Base-by-base conservation (phyloP, 2,329 filamentous ascomycete species). In the Diplodia mutila region DNA sequence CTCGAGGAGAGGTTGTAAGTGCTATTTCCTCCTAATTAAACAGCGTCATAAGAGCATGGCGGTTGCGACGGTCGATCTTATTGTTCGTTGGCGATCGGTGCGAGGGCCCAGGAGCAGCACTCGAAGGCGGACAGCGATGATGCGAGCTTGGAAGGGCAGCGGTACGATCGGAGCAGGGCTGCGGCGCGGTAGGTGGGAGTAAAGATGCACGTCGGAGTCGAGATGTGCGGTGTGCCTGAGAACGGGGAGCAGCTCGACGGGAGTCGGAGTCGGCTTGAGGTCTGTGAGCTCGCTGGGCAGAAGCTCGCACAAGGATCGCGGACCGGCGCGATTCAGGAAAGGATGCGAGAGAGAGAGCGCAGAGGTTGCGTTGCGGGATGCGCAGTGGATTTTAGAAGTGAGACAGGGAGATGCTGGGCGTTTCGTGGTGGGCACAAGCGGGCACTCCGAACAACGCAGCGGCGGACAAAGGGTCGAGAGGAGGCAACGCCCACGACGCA, bases 21-120 rank as follows among this genome's bases (percentile, higher is more conserved):
- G 29, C 29, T 63, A 63, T 63, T 49, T 63, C 46, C 59, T 63
- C 57, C 46, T 51, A 63, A 63, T 63, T 63, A 63, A 51, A 63
- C 49, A 63, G 27, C 59, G 59, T 63, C 59, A 63, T 63, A 63
- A 63, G 59, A 63, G 59, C 59, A 63, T 63, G 59, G 59, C 59
- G 59, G 42, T 63, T 37, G 59, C 59, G 42, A 12, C 57, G 53
- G 46, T 37, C 42, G 59, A 51, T 63, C 46, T n/a, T 63, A 37
- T 51, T 25, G 59, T 63, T 63, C 59, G 57, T 18, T 46, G 57
- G 25, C 29, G 42, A 42, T 39, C 18, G 34, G 27, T 18, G 59
- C n/a, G n/a, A 25, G 42, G 8, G 23, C 18, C 42, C 27, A 48
- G 27, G 27, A 61, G 39, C 57, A 29, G 57, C 21, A n/a, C 57